Evolutionary conservation across 345 rosid genomes (phyloP).

Genomic region (Sonneratia alba): DNA sequence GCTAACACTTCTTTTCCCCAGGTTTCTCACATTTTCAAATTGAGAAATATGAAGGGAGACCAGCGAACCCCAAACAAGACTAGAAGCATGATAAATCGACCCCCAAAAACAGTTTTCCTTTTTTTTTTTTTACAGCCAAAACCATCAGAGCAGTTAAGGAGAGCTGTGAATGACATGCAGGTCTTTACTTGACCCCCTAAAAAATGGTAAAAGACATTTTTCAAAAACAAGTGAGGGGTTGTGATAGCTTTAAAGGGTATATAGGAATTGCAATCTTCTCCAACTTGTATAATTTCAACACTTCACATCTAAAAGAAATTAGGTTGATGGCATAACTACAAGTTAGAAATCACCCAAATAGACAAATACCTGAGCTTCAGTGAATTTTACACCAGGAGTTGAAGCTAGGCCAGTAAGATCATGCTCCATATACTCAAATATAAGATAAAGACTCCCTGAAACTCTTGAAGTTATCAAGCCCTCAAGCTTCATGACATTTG

Average conservation of each 20-base stretch:
- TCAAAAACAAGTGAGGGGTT: background rate
- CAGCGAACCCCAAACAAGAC: no score
- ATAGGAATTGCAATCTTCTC: background rate
- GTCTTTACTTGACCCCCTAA: no score
- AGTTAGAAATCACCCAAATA: background rate
- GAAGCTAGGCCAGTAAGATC: slow-evolving; percentile 51
- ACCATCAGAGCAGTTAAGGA: background rate
- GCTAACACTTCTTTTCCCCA: background rate
- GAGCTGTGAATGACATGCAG: background rate
- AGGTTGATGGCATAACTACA: background rate
- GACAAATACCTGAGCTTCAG: slow-evolving; percentile 40
- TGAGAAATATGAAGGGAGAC: background rate
- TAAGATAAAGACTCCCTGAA: slow-evolving; percentile 45
- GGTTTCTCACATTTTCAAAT: background rate
- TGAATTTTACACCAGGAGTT: slow-evolving; percentile 30
- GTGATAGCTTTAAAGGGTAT: background rate
- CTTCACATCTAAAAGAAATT: background rate
- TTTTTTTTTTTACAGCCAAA: no score
- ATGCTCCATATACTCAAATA: slow-evolving; percentile 60
- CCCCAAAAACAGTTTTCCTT: no score
- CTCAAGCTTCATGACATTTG: slow-evolving; percentile 55
- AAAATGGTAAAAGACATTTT: no score
- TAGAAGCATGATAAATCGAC: no score
- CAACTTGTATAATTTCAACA: background rate
- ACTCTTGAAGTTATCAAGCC: slow-evolving; percentile 43